phyloP scores from a whole-genome alignment of 1,284 basidiomycete genomes.

The Ustilago loliicola region DNA sequence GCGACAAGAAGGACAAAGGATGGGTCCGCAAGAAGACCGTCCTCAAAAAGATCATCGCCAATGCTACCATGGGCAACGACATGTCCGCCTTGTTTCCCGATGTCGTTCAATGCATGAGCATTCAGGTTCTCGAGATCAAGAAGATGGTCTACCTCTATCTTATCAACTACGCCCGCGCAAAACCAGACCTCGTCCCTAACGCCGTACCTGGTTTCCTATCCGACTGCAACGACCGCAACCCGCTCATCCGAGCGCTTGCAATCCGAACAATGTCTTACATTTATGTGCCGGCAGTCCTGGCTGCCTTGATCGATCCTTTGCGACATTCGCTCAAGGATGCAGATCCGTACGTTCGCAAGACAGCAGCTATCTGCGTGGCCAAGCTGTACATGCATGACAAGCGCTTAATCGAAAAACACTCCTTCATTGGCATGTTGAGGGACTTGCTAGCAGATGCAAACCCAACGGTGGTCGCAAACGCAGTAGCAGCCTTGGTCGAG shows the following conservation, averaged over 20 bases:
- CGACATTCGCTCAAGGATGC: conserved; percentile 88
- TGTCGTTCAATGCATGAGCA: conserved; percentile 84
- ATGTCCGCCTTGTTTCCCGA: conserved; percentile 92
- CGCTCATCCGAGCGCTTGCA: conserved; percentile 89
- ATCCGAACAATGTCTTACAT: conserved; percentile 98
- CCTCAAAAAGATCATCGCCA: conserved; percentile 70
- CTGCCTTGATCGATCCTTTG: conserved; percentile 84
- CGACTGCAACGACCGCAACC: conserved; percentile 91
- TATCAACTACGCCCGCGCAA: conserved; percentile 88
- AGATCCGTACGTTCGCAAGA: conserved; percentile 96
- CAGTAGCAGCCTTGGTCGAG: conserved; percentile 91
- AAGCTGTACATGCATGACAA: conserved; percentile 90
- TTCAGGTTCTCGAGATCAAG: conserved; percentile 94
- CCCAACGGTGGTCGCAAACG: conserved; percentile 93
- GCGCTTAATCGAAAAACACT: conserved; percentile 83
- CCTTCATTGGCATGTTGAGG: conserved; percentile 86
- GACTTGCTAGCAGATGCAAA: conserved; percentile 92
- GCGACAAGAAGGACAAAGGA: conserved; percentile 69
- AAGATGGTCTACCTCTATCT: conserved; percentile 84
- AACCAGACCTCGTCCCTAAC: conserved; percentile 87
- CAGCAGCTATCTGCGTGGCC: conserved; percentile 89
- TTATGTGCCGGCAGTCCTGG: conserved; percentile 74
- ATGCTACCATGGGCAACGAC: conserved; percentile 74
- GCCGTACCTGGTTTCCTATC: conserved; percentile 91
- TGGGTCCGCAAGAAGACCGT: conserved; percentile 65